A percentile compares a stretch with the other conserved stretches of the same genome.
Evolutionary conservation across 495 filamentous ascomycete species (phyloP).

Genomic region (Parmelia sp.): DNA sequence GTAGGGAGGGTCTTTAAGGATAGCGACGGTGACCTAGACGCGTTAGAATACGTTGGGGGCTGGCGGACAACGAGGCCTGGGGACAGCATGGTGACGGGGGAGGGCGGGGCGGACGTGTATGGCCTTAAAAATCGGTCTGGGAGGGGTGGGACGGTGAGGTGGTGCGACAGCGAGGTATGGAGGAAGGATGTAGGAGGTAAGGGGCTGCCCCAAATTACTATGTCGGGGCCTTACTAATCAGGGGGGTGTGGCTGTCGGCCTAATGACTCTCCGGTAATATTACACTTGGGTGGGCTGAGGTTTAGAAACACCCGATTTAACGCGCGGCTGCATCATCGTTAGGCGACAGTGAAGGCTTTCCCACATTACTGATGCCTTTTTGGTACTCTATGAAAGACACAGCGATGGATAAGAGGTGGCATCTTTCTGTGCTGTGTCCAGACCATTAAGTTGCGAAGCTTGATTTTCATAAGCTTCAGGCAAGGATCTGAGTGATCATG

Average conservation of each 20-base stretch:
- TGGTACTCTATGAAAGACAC: background rate
- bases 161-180: too few species aligned
- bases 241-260: background rate
- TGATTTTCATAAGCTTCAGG: background rate
- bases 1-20: background rate
- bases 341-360: constrained; percentile 17
- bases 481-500: constrained; percentile 48
- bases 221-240: too few species aligned
- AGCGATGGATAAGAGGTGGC: background rate
- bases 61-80: too few species aligned
- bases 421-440: background rate
- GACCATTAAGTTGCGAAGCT: background rate
- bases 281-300: background rate
- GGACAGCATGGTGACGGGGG: too few species aligned
- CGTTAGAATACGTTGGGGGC: background rate
- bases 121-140: too few species aligned
- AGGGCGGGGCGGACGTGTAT: too few species aligned
- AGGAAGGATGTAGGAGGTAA: background rate
- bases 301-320: background rate
- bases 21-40: background rate
- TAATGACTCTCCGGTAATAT: background rate
- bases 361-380: constrained; percentile 14
- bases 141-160: too few species aligned
- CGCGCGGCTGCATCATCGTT: constrained; percentile 7
- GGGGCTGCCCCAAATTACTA: too few species aligned